phyloP scores from a whole-genome alignment of 2,329 filamentous ascomycete genomes.

The Didymella lethalis region DNA sequence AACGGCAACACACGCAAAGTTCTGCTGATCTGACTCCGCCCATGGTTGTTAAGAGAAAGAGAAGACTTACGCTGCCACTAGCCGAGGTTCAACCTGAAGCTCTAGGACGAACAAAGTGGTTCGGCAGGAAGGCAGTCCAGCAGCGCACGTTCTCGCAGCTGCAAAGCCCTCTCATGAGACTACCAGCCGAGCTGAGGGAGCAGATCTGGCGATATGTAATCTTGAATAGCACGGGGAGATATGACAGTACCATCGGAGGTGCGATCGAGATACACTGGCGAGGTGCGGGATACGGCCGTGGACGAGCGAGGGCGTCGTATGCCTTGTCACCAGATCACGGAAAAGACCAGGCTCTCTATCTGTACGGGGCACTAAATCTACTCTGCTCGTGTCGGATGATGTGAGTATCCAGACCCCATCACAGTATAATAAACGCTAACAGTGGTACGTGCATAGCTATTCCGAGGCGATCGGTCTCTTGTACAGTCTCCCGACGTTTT shows the following conservation, averaged over 20 bases:
- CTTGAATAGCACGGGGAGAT: not conserved
- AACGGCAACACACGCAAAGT: not conserved
- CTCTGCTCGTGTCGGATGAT: slow-evolving; percentile 6
- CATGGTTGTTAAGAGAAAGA: not conserved
- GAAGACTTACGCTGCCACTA: slow-evolving; percentile 1
- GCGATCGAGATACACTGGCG: slow-evolving; percentile 3
- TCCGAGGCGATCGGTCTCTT: slow-evolving; percentile 4
- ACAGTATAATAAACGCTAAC: not conserved
- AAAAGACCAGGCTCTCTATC: not conserved
- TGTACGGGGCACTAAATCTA: not conserved
- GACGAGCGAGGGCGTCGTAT: slow-evolving; percentile 5
- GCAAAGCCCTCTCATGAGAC: not conserved
- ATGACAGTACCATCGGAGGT: not conserved
- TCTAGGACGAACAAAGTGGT: not conserved
- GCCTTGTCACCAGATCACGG: not conserved
- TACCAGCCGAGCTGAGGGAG: slow-evolving; percentile 6
- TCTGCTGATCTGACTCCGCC: not conserved
- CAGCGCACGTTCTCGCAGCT: slow-evolving; percentile 3
- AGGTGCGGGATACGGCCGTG: not conserved
- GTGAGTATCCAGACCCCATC: not conserved
- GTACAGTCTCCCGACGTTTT: slow-evolving; percentile 7
- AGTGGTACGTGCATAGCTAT: not conserved
- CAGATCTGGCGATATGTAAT: slow-evolving; percentile 8
- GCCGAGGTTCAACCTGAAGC: not conserved
- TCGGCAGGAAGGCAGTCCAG: not conserved